phyloP scores from a whole-genome alignment of 78 protist species.

The Dictyostelium firmibasis region DNA sequence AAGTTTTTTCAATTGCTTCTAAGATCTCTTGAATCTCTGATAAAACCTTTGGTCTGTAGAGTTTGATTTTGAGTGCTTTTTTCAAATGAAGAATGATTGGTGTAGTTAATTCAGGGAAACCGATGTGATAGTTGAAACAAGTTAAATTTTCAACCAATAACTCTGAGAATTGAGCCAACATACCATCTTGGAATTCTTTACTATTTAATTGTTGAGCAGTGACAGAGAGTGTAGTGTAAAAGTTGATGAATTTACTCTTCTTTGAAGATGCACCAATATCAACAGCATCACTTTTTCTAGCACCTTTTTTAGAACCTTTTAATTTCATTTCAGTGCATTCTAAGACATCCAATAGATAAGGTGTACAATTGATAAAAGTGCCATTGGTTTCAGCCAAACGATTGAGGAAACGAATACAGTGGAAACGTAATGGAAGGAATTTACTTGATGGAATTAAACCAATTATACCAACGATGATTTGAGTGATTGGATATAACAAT shows the following conservation, averaged over 20 bases:
- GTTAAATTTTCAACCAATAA: slow-evolving; percentile 61
- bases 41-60: slow-evolving; percentile 23
- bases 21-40: slow-evolving; percentile 29
- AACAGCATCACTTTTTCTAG: background rate
- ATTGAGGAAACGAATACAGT: slow-evolving; percentile 51
- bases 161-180: background rate
- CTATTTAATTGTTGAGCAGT: background rate
- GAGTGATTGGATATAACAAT: slow-evolving; percentile 87
- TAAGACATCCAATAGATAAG: slow-evolving; percentile 58
- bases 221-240: slow-evolving; percentile 34
- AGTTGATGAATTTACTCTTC: slow-evolving; percentile 40
- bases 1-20: slow-evolving; percentile 43
- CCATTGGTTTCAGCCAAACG: slow-evolving; percentile 40
- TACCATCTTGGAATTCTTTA: slow-evolving; percentile 51
- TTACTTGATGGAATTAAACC: slow-evolving; percentile 34
- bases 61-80: background rate
- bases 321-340: background rate
- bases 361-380: slow-evolving; percentile 61
- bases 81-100: slow-evolving; percentile 58
- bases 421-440: slow-evolving; percentile 87
- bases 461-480: slow-evolving; percentile 78
- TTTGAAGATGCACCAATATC: background rate
- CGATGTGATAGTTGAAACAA: slow-evolving; percentile 65
- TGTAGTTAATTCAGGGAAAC: slow-evolving; percentile 88
- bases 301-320: background rate